phyloP scores from a whole-genome alignment of 129 eudicot genomes.

The Logfia minima region DNA sequence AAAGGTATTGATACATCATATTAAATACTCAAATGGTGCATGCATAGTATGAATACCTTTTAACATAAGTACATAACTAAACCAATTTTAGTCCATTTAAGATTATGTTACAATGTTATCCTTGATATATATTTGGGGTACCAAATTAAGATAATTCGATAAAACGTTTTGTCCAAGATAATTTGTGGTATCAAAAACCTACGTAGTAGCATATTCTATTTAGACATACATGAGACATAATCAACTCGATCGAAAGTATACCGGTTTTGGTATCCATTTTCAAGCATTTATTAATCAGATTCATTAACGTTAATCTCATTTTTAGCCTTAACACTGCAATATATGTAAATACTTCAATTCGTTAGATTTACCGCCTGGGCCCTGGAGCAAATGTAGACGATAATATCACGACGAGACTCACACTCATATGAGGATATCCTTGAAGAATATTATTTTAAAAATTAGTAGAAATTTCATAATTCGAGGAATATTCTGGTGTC shows the following conservation, averaged over 20 bases:
- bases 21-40: no score
- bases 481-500: conserved; percentile 1
- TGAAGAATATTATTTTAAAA: conserved; percentile 29
- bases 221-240: background rate
- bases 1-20: no score
- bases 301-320: background rate
- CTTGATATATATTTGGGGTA: no score
- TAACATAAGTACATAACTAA: no score
- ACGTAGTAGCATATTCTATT: background rate
- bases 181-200: background rate
- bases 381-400: conserved; percentile 12
- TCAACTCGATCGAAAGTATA: background rate
- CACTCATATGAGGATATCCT: conserved; percentile 28
- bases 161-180: background rate
- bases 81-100: no score
- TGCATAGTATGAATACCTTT: no score
- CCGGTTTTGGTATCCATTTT: background rate
- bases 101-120: no score
- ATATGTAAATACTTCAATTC: background rate
- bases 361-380: conserved; percentile 19
- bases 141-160: no score
- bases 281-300: background rate
- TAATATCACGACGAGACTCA: conserved; percentile 25
- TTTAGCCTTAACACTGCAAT: conserved; percentile 3
- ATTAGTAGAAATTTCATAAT: background rate